phyloP scores from a whole-genome alignment of 495 filamentous ascomycete species.

The Oleoguttula mirabilis region DNA sequence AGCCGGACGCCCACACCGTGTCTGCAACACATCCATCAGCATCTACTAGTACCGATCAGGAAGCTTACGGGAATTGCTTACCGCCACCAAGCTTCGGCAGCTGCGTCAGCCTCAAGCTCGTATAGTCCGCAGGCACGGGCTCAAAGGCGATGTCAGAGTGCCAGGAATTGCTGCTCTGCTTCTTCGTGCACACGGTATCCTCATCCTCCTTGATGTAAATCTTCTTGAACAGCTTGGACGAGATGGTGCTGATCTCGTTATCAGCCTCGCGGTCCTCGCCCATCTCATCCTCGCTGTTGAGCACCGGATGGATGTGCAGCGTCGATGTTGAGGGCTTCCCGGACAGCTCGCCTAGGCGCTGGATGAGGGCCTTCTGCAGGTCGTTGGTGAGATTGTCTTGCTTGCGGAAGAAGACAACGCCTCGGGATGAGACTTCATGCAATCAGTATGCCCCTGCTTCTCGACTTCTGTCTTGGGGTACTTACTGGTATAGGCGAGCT shows the following conservation, averaged over 20 bases:
- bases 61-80: no score
- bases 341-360: slow-evolving; percentile 51
- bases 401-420: slow-evolving; percentile 71
- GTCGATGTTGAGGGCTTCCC: slow-evolving; percentile 33
- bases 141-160: slow-evolving; percentile 32
- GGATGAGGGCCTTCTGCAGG: slow-evolving; percentile 54
- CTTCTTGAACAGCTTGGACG: no score
- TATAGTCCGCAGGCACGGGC: slow-evolving; percentile 27
- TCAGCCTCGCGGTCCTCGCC: slow-evolving; percentile 48
- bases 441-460: not conserved
- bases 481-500: slow-evolving; percentile 54
- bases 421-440: slow-evolving; percentile 61
- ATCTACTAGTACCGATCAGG: no score
- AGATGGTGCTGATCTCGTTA: slow-evolving; percentile 66
- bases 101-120: slow-evolving; percentile 32
- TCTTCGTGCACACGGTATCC: slow-evolving; percentile 26
- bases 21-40: no score
- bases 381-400: slow-evolving; percentile 58
- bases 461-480: slow-evolving; percentile 1
- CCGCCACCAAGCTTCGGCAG: slow-evolving; percentile 65
- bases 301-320: slow-evolving; percentile 67
- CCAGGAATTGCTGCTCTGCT: slow-evolving; percentile 24
- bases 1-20: slow-evolving; percentile 56
- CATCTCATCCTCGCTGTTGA: slow-evolving; percentile 49
- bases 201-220: slow-evolving; percentile 45